These are phyloP conservation scores for Curvularia eragrostidis DNA, from an alignment of 2,329 filamentous ascomycete species.

Conservation along the genomic window DNA sequence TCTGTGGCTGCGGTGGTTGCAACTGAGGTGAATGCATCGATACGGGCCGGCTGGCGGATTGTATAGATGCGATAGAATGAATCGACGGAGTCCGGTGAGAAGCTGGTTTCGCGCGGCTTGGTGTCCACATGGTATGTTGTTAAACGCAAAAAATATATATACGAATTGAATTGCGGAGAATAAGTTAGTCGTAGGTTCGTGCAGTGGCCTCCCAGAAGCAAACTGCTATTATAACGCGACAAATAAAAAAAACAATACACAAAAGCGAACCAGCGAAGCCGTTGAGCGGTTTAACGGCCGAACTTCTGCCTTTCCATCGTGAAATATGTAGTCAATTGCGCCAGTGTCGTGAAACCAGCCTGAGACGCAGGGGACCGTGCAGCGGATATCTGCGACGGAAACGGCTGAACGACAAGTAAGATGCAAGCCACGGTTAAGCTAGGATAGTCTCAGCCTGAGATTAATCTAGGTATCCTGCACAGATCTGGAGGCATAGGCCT, in stretches of 20 bases:
- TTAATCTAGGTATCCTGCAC: constrained; percentile 9
- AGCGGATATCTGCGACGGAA: constrained; percentile 29
- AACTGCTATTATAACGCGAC: constrained; percentile 1
- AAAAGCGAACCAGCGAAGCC: constrained; percentile 1
- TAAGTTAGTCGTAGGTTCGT: neutral
- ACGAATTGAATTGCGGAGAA: neutral
- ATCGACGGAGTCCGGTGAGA: constrained; percentile 41
- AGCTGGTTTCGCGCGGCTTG: constrained; percentile 37
- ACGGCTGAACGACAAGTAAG: constrained; percentile 23
- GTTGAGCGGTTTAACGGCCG: neutral
- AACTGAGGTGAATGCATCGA: constrained; percentile 30
- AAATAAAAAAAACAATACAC: neutral
- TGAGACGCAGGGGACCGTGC: constrained; percentile 40
- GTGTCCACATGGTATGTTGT: constrained; percentile 43
- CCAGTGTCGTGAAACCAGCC: constrained; percentile 38
- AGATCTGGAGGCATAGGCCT: constrained; percentile 2
- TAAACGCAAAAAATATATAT: neutral
- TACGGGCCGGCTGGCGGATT: constrained; percentile 9
- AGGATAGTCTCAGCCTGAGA: constrained; percentile 10
- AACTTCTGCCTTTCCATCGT: constrained; percentile 1
- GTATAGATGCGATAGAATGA: constrained; percentile 32
- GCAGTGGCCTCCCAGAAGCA: constrained; percentile 2
- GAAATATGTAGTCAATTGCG: constrained; percentile 19
- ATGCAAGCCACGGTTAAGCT: neutral
- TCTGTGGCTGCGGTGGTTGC: constrained; percentile 27